phyloP scores from a whole-genome alignment of 78 protist species.

The Creolimax fragrantissima region DNA sequence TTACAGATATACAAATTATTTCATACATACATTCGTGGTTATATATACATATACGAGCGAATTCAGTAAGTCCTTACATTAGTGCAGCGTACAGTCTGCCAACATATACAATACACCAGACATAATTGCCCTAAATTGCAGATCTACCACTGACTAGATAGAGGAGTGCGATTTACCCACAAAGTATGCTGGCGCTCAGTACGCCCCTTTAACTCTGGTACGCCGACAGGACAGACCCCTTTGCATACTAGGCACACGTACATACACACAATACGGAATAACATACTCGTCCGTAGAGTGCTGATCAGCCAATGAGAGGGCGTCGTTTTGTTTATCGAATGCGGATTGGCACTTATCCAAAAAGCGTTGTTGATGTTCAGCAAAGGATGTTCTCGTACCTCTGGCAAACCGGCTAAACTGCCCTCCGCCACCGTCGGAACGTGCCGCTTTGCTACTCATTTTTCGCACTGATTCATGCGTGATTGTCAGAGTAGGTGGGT shows the following conservation, averaged over 20 bases:
- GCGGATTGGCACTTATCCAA: neutral
- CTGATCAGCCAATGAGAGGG: neutral
- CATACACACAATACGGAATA: neutral
- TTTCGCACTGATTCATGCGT: neutral
- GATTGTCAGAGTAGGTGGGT: neutral
- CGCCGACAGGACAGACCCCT: neutral
- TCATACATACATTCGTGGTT: neutral
- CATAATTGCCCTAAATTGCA: too few relatives aligned
- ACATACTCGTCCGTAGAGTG: neutral
- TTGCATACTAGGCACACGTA: neutral
- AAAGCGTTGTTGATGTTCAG: neutral
- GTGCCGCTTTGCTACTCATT: conserved; percentile 1
- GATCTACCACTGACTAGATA: neutral
- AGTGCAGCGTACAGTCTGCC: too few relatives aligned
- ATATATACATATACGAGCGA: neutral
- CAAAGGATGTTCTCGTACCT: neutral
- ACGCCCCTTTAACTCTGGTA: neutral
- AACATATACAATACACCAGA: too few relatives aligned
- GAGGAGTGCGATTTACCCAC: neutral
- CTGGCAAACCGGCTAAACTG: neutral
- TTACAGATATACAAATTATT: neutral
- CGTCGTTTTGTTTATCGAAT: neutral
- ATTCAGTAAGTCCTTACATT: too few relatives aligned
- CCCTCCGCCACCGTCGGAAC: neutral
- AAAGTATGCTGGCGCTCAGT: neutral